Percentiles rank a stretch among this genome's conserved stretches.
These are phyloP conservation scores for Golubevia pallescens DNA, from an alignment of 1,284 basidiomycete genomes.

Conservation along the genomic window DNA sequence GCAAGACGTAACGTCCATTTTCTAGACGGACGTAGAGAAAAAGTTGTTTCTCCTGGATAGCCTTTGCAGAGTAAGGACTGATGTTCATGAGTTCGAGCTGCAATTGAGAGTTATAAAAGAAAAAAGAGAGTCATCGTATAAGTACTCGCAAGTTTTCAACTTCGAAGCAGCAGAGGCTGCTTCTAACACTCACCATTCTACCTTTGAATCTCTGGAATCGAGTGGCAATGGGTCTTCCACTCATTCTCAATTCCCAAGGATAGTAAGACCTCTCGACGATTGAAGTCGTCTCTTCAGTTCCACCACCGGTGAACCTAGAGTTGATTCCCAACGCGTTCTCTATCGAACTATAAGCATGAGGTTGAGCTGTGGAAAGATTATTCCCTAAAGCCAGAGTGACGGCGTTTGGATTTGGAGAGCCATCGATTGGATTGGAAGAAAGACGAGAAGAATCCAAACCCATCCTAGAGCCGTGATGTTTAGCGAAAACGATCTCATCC, in stretches of 20 bases:
- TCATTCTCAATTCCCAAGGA: conserved; percentile 31
- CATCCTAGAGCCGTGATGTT: no score
- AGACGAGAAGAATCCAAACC: neutral
- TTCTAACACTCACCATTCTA: neutral
- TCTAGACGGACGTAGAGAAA: conserved; percentile 28
- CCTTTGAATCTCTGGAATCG: conserved; percentile 20
- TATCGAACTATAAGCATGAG: neutral
- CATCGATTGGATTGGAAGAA: neutral
- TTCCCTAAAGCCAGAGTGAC: neutral
- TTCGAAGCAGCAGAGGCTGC: no score
- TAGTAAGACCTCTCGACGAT: conserved; percentile 33
- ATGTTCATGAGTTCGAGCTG: conserved; percentile 29
- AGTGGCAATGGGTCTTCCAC: conserved; percentile 18
- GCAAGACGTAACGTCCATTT: conserved; percentile 7
- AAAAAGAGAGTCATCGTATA: no score
- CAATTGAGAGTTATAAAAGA: no score
- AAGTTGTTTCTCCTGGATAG: conserved; percentile 22
- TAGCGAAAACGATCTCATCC: conserved; percentile 74
- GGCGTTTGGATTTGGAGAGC: neutral
- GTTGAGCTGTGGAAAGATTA: neutral
- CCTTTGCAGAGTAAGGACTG: conserved; percentile 25
- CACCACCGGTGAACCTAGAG: neutral
- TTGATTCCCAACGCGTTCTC: neutral
- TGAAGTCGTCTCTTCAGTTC: neutral
- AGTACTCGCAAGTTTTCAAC: no score